Conservation (phyloP, 768 basidiomycete species). For the Podaxis rugospora region DNA sequence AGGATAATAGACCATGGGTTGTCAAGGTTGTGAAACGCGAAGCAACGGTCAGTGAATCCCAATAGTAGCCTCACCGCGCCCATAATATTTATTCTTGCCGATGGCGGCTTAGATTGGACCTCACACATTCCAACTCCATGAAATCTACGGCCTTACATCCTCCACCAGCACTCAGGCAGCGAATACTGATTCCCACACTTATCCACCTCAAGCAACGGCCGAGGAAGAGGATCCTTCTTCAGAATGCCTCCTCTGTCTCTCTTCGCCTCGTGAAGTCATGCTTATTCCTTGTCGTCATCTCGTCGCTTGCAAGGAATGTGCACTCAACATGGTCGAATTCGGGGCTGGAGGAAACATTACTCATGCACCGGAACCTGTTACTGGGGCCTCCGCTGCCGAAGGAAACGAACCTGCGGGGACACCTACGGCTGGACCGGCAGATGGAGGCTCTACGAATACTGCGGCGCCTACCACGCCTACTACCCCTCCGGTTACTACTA, state of each 20-base stretch:
- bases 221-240: constrained; percentile 70
- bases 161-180: constrained; percentile 34
- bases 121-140: constrained; percentile 92
- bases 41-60: constrained; percentile 51
- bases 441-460: constrained; percentile 18
- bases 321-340: constrained; percentile 96
- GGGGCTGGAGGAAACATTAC: constrained; percentile 86
- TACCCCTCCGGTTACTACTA: constrained; percentile 28
- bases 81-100: constrained; percentile 16
- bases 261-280: constrained; percentile 85
- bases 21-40: constrained; percentile 92
- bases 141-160: constrained; percentile 88
- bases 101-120: constrained; percentile 65
- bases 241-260: constrained; percentile 90
- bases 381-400: constrained; percentile 23
- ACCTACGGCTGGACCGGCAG: constrained; percentile 22
- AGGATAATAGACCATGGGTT: constrained; percentile 78
- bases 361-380: constrained; percentile 43
- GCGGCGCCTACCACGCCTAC: constrained; percentile 25
- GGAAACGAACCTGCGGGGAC: constrained; percentile 32
- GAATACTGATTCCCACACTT: constrained; percentile 30
- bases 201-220: constrained; percentile 35
- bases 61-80: not conserved
- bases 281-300: constrained; percentile 91
- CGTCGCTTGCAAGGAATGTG: constrained; percentile 94